Evolutionary conservation across 2,329 filamentous ascomycete genomes (phyloP), one percentile per base, ranked within the genome.

Genomic region (Phyllosticta citrichinensis): DNA sequence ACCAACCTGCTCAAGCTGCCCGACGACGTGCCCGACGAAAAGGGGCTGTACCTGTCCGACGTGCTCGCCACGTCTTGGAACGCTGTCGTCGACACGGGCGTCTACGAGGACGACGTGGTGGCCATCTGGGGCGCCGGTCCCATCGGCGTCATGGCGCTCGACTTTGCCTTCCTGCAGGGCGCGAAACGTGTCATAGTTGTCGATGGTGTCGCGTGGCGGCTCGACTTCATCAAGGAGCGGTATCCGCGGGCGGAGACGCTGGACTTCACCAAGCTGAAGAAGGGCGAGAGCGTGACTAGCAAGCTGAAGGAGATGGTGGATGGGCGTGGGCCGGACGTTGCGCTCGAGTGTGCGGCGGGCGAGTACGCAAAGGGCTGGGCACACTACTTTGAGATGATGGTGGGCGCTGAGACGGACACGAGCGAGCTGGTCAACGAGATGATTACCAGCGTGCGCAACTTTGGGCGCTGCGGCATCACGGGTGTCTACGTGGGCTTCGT

Each of bases 111-210:
- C 12, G 90, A 95, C 66, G 78, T 85, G 1, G 90, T 96, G 1
- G 90, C 89, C 35, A 85, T 95, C 63, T 96, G 89, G 83, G 91
- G 90, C n/a, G 89, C 87, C 0, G 91, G 91, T 0, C 91, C 90
- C 0, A 89, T 96, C 57, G 91, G 91, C 0, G 89, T 89, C 58
- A 95, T 93, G 75, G 84, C 81, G 2, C 88, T 86, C 1, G 79
- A 85, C 51, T 86, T 85, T 71, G 76, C 86, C 0, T 78, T 89
- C 61, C 75, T 83, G n/a, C 84, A 91, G 60, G 89, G 89, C 9
- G 91, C 91, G 0, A 81, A 76, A 54, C 82, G 88, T 63, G 81
- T 96, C 64, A 92, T 95, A 66, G 82, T 92, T 64, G 86, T 96
- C 65, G 91, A 96, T 69, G 83, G 82, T 3, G 25, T 27, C 17